Evolutionary conservation across 2,329 filamentous ascomycete genomes (phyloP).

Genomic region (Fusarium pseudograminearum): DNA sequence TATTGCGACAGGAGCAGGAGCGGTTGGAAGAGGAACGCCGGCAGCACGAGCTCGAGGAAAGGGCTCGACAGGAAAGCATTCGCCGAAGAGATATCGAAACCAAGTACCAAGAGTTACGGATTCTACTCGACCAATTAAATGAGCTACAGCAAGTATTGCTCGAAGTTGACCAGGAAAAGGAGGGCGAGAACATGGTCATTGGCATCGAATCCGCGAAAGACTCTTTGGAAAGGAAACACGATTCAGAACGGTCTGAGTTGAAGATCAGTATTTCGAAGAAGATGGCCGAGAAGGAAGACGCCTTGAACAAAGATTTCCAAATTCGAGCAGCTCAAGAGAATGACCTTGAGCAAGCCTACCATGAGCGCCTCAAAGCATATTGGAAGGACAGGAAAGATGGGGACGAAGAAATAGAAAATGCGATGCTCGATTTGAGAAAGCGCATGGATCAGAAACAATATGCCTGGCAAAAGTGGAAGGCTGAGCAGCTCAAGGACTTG

Average conservation of each 20-base stretch:
- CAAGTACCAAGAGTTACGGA: slow-evolving; percentile 55
- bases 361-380: slow-evolving; percentile 53
- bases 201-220: slow-evolving; percentile 45
- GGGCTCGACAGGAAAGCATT: slow-evolving; percentile 55
- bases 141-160: slow-evolving; percentile 57
- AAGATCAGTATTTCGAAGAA: slow-evolving; percentile 43
- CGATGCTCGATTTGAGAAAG: slow-evolving; percentile 53
- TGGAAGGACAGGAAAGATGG: slow-evolving; percentile 54
- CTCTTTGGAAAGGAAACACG: slow-evolving; percentile 52
- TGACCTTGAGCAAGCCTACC: slow-evolving; percentile 60
- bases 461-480: slow-evolving; percentile 57
- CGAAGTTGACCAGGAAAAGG: slow-evolving; percentile 54
- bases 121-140: slow-evolving; percentile 56
- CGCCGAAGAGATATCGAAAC: slow-evolving; percentile 55
- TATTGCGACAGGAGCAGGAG: slow-evolving; percentile 55
- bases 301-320: slow-evolving; percentile 57
- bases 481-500: slow-evolving; percentile 56
- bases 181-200: slow-evolving; percentile 46
- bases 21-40: slow-evolving; percentile 54
- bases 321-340: slow-evolving; percentile 57
- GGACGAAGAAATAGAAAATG: slow-evolving; percentile 48
- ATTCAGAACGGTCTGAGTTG: slow-evolving; percentile 50
- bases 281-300: slow-evolving; percentile 51
- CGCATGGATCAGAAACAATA: slow-evolving; percentile 58
- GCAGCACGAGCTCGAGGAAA: slow-evolving; percentile 54